These are phyloP conservation scores for Trichoderma sp. DNA, from an alignment of 2,329 filamentous ascomycete species.

Conservation along the genomic window DNA sequence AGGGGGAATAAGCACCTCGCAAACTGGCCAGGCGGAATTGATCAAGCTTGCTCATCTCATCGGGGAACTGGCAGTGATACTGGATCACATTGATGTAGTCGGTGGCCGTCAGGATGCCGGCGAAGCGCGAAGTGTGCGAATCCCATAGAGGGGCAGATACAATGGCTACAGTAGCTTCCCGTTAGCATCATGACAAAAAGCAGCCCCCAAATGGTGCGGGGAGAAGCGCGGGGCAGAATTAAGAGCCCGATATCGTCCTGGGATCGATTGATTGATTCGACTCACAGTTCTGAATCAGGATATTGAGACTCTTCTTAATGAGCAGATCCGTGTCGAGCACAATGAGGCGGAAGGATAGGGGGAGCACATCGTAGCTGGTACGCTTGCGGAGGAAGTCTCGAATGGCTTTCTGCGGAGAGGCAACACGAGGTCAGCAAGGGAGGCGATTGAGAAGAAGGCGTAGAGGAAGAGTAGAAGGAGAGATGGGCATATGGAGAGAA, in stretches of 20 bases:
- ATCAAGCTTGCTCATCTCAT: slow-evolving; percentile 84
- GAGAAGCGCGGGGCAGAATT: not conserved
- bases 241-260: not conserved
- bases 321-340: slow-evolving; percentile 92
- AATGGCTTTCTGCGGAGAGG: slow-evolving; percentile 68
- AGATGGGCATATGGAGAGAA: not conserved
- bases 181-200: slow-evolving; percentile 9
- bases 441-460: not conserved
- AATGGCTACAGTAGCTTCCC: slow-evolving; percentile 62
- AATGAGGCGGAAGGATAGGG: slow-evolving; percentile 92
- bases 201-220: not conserved
- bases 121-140: slow-evolving; percentile 87
- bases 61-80: slow-evolving; percentile 97
- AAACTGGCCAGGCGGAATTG: slow-evolving; percentile 91
- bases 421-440: slow-evolving; percentile 21
- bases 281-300: slow-evolving; percentile 90
- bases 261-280: not conserved
- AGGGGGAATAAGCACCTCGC: slow-evolving; percentile 60
- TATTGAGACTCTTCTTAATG: slow-evolving; percentile 95
- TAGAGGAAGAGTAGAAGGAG: not conserved
- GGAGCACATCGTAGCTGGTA: slow-evolving; percentile 96
- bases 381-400: slow-evolving; percentile 94
- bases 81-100: slow-evolving; percentile 99
- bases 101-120: slow-evolving; percentile 88
- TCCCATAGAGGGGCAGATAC: slow-evolving; percentile 98